Evolutionary conservation across 2,329 filamentous ascomycete genomes (phyloP).

Genomic region (Ilyonectria mors-panacis): DNA sequence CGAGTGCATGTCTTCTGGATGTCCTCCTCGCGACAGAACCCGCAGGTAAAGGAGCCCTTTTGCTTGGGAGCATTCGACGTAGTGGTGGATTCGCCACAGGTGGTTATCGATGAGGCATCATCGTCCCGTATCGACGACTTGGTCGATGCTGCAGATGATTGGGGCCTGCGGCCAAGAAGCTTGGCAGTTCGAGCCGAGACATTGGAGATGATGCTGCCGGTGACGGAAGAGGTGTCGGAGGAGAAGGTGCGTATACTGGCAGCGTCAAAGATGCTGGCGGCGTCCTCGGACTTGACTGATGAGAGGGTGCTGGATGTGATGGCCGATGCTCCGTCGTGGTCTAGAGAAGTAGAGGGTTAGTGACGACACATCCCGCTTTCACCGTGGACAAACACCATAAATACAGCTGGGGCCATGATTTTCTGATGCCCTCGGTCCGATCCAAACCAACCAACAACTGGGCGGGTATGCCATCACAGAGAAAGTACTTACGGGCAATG

Average conservation of each 20-base stretch:
- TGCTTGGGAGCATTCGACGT: constrained; percentile 52
- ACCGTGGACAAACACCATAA: neutral
- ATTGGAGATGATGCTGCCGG: constrained; percentile 58
- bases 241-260: constrained; percentile 56
- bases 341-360: constrained; percentile 36
- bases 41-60: constrained; percentile 56
- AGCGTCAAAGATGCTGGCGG: constrained; percentile 55
- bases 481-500: constrained; percentile 48
- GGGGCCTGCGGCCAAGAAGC: constrained; percentile 50
- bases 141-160: constrained; percentile 43
- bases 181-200: constrained; percentile 57
- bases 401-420: neutral
- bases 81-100: constrained; percentile 43
- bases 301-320: constrained; percentile 54
- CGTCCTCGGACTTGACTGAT: constrained; percentile 54
- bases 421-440: neutral
- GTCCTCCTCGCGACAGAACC: constrained; percentile 59
- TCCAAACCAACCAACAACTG: neutral
- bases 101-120: constrained; percentile 40
- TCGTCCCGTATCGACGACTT: constrained; percentile 41
- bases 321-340: constrained; percentile 53
- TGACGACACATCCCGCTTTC: neutral
- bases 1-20: constrained; percentile 61
- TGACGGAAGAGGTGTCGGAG: constrained; percentile 58
- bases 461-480: neutral